A percentile compares a stretch with the other conserved stretches of the same genome.
Evolutionary conservation across 1,139 yeast genomes (phyloP).

Genomic region (Geotrichum histeridarum): DNA sequence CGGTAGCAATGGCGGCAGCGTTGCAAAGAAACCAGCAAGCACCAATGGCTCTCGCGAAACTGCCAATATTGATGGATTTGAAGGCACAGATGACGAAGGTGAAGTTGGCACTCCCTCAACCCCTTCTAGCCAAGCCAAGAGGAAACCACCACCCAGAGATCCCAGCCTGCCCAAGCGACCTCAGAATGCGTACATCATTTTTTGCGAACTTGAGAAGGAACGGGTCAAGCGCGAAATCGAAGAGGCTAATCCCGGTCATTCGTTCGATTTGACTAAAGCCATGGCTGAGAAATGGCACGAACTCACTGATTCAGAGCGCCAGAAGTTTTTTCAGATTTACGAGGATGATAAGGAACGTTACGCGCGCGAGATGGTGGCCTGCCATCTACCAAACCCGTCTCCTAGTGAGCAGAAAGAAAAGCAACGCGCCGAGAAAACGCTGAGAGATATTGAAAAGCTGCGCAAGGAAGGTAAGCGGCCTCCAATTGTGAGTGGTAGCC

Average conservation of each 20-base stretch:
- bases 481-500: slow-evolving; percentile 3
- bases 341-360: slow-evolving; percentile 78
- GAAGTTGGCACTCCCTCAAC: slow-evolving; percentile 12
- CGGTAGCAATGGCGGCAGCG: not conserved
- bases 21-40: not conserved
- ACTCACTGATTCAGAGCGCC: slow-evolving; percentile 62
- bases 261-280: slow-evolving; percentile 63
- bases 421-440: slow-evolving; percentile 28
- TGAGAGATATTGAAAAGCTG: slow-evolving; percentile 24
- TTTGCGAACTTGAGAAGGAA: slow-evolving; percentile 83
- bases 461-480: slow-evolving; percentile 20
- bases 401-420: slow-evolving; percentile 28
- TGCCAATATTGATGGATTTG: slow-evolving; percentile 12
- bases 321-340: slow-evolving; percentile 70
- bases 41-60: not conserved
- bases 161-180: slow-evolving; percentile 86
- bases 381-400: slow-evolving; percentile 39
- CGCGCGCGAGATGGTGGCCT: slow-evolving; percentile 65
- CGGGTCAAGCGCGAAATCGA: slow-evolving; percentile 55
- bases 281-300: slow-evolving; percentile 85
- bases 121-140: slow-evolving; percentile 19
- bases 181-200: slow-evolving; percentile 80
- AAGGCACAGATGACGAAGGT: slow-evolving; percentile 17
- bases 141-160: slow-evolving; percentile 47
- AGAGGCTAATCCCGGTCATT: slow-evolving; percentile 45